Percentiles rank a stretch among this genome's conserved stretches.
Conservation (phyloP, 140 eudicot species). For the Anethum foeniculum region DNA sequence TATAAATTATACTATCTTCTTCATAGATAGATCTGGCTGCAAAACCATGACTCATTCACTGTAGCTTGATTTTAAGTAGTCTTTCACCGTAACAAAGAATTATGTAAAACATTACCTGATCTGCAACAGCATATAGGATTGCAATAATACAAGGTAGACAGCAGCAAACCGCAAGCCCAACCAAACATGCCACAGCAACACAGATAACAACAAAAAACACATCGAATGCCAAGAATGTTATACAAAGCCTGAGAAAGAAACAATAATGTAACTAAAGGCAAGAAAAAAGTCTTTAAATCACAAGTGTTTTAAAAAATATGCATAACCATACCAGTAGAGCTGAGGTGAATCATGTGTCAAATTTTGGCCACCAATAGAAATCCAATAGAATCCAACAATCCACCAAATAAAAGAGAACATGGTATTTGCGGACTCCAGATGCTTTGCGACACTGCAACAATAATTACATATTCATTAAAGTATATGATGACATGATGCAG, state of each 20-base stretch:
- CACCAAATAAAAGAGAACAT: constrained; percentile 97
- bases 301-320: neutral
- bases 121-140: constrained; percentile 87
- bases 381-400: constrained; percentile 98
- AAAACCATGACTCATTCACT: neutral
- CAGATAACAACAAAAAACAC: constrained; percentile 92
- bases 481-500: constrained; percentile 5
- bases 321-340: constrained; percentile 67
- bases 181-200: constrained; percentile 86
- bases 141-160: constrained; percentile 98
- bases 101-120: constrained; percentile 52
- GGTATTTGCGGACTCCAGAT: constrained; percentile 84
- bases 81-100: neutral
- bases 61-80: neutral
- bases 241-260: constrained; percentile 64
- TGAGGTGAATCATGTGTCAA: constrained; percentile 64
- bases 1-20: neutral
- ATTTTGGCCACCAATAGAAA: constrained; percentile 64
- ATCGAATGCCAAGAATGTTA: constrained; percentile 91
- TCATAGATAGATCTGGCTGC: neutral
- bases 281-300: neutral
- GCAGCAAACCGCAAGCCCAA: constrained; percentile 98
- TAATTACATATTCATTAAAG: neutral
- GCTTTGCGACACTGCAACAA: constrained; percentile 71
- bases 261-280: neutral